A percentile compares a stretch with the other conserved stretches of the same genome.
Evolutionary conservation across 495 filamentous ascomycete species (phyloP).

Genomic region (Parathielavia hyrcaniae): DNA sequence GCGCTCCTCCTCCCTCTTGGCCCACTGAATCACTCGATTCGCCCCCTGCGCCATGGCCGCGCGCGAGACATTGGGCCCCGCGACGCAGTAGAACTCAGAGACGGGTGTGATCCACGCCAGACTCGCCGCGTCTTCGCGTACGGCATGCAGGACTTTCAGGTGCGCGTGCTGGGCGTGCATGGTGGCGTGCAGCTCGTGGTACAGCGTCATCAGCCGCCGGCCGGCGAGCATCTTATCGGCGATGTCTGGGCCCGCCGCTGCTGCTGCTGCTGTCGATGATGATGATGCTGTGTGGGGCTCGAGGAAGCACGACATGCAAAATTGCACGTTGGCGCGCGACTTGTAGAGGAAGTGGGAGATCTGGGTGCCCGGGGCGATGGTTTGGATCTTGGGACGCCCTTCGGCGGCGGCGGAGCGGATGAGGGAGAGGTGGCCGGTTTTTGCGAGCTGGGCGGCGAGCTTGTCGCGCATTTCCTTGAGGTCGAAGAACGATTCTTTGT

Average conservation of each 20-base stretch:
- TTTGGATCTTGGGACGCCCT: slow-evolving; percentile 59
- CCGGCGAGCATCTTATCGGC: slow-evolving; percentile 48
- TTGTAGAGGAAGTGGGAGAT: slow-evolving; percentile 93
- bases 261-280: background rate
- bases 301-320: slow-evolving; percentile 73
- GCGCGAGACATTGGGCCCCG: slow-evolving; percentile 70
- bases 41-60: slow-evolving; percentile 76
- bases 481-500: slow-evolving; percentile 89
- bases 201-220: slow-evolving; percentile 74
- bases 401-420: slow-evolving; percentile 65
- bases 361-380: slow-evolving; percentile 73
- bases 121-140: slow-evolving; percentile 63
- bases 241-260: slow-evolving; percentile 9
- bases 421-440: slow-evolving; percentile 64
- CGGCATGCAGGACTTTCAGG: slow-evolving; percentile 76
- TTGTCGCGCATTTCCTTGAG: slow-evolving; percentile 77
- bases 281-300: slow-evolving; percentile 34
- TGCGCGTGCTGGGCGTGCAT: slow-evolving; percentile 76
- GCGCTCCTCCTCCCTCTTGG: slow-evolving; percentile 81
- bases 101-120: slow-evolving; percentile 85
- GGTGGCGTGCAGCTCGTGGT: slow-evolving; percentile 74
- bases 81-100: slow-evolving; percentile 92
- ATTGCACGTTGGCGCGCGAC: slow-evolving; percentile 87
- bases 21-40: slow-evolving; percentile 82
- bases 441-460: slow-evolving; percentile 67